Evolutionary conservation across 2,329 filamentous ascomycete genomes (phyloP).

Genomic region (Fusarium oligoseptatum): DNA sequence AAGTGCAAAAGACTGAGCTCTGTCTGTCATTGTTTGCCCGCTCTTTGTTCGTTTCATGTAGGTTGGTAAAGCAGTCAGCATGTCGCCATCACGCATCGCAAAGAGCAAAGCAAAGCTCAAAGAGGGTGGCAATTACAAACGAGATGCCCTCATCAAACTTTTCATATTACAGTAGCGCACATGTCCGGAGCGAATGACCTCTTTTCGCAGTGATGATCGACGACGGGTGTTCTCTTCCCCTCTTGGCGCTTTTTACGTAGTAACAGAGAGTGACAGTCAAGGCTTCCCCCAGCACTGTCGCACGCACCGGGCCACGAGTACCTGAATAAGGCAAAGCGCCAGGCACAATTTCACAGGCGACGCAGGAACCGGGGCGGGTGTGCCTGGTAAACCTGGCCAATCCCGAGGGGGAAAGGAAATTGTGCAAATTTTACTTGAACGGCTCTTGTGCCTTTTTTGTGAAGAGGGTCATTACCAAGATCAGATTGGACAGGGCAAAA

Average conservation of each 20-base stretch:
- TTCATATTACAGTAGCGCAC: conserved; percentile 33
- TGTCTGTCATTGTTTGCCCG: background rate
- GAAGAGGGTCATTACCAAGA: conserved; percentile 19
- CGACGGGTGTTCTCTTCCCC: background rate
- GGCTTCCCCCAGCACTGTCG: background rate
- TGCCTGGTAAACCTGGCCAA: conserved; percentile 32
- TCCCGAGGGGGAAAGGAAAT: conserved; percentile 39
- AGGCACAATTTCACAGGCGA: conserved; percentile 40
- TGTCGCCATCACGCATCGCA: background rate
- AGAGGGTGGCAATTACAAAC: conserved; percentile 17
- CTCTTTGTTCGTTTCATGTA: background rate
- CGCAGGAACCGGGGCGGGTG: conserved; percentile 43
- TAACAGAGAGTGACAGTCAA: background rate
- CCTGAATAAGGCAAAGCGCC: conserved; percentile 35
- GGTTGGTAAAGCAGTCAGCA: background rate
- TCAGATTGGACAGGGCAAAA: conserved; percentile 23
- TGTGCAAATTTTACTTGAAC: conserved; percentile 48
- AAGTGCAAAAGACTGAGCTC: background rate
- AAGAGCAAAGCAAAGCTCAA: background rate
- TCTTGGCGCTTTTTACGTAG: conserved; percentile 9
- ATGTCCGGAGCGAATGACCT: conserved; percentile 11
- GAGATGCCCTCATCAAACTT: conserved; percentile 32
- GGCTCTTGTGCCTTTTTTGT: conserved; percentile 27
- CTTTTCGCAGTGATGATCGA: conserved; percentile 15
- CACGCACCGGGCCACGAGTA: background rate